Percentiles rank a stretch among this genome's conserved stretches.
Evolutionary conservation across 192 early-diverging fungal genomes (phyloP).

Genomic region (Coemansia javaensis): DNA sequence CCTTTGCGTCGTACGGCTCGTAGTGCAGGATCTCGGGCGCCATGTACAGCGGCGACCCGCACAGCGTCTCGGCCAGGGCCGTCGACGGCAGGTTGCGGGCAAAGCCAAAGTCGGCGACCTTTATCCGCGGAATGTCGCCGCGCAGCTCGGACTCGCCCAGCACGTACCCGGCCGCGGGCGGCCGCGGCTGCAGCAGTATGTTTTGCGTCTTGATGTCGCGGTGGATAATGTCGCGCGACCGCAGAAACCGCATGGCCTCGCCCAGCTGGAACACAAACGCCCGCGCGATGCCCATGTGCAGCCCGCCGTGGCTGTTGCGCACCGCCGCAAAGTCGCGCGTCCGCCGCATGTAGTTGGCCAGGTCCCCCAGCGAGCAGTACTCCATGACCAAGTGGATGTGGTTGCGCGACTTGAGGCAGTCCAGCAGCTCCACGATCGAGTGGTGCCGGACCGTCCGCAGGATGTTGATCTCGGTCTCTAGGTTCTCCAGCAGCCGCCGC

Average conservation of each 20-base stretch:
- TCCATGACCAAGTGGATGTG: conserved; percentile 98
- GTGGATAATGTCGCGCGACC: conserved; percentile 85
- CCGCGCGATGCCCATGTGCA: conserved; percentile 73
- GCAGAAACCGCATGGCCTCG: conserved; percentile 82
- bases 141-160: conserved; percentile 39
- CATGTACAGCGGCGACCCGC: conserved; percentile 97
- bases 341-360: conserved; percentile 82
- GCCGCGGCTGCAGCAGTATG: conserved; percentile 70
- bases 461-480: conserved; percentile 94
- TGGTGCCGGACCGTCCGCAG: conserved; percentile 78
- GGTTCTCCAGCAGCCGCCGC: conserved; percentile 83
- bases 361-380: conserved; percentile 92
- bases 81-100: conserved; percentile 79
- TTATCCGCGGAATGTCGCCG: conserved; percentile 62
- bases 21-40: conserved; percentile 82
- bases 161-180: conserved; percentile 38
- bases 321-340: conserved; percentile 50
- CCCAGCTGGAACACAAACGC: conserved; percentile 77
- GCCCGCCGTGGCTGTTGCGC: conserved; percentile 66
- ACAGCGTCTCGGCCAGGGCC: conserved; percentile 90
- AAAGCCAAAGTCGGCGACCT: conserved; percentile 98
- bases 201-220: conserved; percentile 98
- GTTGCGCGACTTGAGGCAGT: conserved; percentile 87
- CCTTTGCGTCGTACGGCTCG: conserved; percentile 92
- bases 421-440: conserved; percentile 83